Evolutionary conservation across 805 yeast species (phyloP), one percentile per base, ranked within the genome.

Genomic region (Diddensiella caesifluorescens): DNA sequence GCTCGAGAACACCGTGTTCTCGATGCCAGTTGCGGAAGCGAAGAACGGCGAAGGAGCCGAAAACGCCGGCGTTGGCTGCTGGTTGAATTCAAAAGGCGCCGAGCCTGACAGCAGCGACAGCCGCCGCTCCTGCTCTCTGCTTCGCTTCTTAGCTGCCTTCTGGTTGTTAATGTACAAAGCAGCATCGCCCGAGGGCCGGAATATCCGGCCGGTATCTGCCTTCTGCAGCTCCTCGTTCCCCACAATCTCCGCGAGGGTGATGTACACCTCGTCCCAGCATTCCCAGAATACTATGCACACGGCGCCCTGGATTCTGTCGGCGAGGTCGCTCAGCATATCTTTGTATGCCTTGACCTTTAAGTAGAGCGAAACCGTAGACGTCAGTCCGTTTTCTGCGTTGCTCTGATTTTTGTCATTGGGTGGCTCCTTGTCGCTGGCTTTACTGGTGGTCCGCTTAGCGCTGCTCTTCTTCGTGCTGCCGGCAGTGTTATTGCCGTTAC

Each of bases 261-360:
- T 50, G 35, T 53, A 56, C 26, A 56, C 47, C 21, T 53, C 59
- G 39, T 59, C 63, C 63, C 63, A 59, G 38, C 51, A 44, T 30
- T 60, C 61, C 63, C 63, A 59, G 39, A 60, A 59, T 20, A 61
- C 63, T 38, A 45, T 47, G 48, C 58, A 52, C 22, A 52, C 48
- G 18, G 57, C 59, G 21, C 61, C 60, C 39, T 57, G 60, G 32
- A 53, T 43, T 2, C 60, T 43, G 38, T 54, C 57, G 9, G 53
- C 51, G 12, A 56, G 46, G 39, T 56, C 60, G 19, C 45, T 39
- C 31, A 56, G 46, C 15, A 52, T 46, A 37, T 56, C 59, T 35
- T 47, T 44, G 39, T 46, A 43, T 9, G 44, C 44, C 39, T 52
- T 50, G 41, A 52, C 45, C 29, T 47, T 44, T 6, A 50, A 22